Percentiles rank a stretch among this genome's conserved stretches.
phyloP scores from a whole-genome alignment of 108 stramenopile genomes.

The Nitzschia sp. region DNA sequence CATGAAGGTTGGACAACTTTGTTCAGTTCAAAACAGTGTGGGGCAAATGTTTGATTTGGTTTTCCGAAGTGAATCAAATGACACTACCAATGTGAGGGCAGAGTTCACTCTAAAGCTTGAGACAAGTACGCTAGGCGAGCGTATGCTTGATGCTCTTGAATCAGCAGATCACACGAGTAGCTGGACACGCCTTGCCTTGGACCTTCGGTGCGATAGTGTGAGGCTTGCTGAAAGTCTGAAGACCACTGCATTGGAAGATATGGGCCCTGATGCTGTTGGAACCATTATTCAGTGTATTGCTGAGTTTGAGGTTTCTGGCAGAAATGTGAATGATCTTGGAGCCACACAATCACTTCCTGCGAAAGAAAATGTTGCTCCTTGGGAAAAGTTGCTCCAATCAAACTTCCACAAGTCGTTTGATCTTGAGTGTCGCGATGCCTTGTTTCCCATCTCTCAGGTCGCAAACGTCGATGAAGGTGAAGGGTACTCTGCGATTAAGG shows the following conservation, averaged over 20 bases:
- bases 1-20: neutral
- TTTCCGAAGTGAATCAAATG: neutral
- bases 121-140: conserved; percentile 45
- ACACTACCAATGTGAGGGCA: conserved; percentile 15
- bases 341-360: neutral
- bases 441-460: neutral
- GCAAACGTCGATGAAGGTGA: neutral
- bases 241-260: conserved; percentile 22
- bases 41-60: conserved; percentile 47
- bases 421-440: conserved; percentile 24
- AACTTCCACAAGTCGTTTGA: conserved; percentile 20
- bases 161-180: conserved; percentile 28
- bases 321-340: conserved; percentile 7
- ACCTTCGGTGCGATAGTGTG: conserved; percentile 57
- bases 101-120: conserved; percentile 30
- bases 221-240: conserved; percentile 37
- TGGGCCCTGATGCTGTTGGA: conserved; percentile 43
- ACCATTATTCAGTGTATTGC: conserved; percentile 42
- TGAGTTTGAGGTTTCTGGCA: conserved; percentile 33
- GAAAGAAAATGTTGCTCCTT: conserved; percentile 6
- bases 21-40: conserved; percentile 46
- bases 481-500: neutral
- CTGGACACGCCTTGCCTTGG: conserved; percentile 26
- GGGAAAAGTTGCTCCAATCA: conserved; percentile 33
- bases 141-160: conserved; percentile 51